Conservation (phyloP, 2,329 filamentous ascomycete genomes). For the Nemania sp. region DNA sequence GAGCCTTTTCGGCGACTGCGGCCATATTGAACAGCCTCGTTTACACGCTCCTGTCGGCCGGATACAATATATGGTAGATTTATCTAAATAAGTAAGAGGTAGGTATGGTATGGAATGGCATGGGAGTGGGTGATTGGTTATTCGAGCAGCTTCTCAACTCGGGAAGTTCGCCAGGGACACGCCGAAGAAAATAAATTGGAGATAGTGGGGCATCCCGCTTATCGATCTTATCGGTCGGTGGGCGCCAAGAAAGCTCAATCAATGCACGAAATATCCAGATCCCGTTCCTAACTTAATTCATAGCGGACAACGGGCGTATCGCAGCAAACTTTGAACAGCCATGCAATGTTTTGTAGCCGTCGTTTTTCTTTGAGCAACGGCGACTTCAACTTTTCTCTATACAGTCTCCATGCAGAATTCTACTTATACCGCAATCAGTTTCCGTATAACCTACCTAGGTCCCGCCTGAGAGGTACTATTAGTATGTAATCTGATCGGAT, state of each 20-base stretch:
- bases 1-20: constrained; percentile 89
- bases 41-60: not conserved
- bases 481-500: constrained; percentile 9
- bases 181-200: constrained; percentile 38
- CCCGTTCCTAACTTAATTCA: too few species aligned
- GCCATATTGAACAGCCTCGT: constrained; percentile 69
- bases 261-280: not conserved
- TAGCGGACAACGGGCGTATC: too few species aligned
- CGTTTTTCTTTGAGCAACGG: too few species aligned
- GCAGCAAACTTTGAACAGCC: too few species aligned
- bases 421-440: too few species aligned
- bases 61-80: not conserved
- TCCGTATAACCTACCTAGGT: too few species aligned
- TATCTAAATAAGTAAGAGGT: too few species aligned
- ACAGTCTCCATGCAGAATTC: not conserved
- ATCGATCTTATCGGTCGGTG: constrained; percentile 35
- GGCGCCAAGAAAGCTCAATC: not conserved
- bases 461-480: too few species aligned
- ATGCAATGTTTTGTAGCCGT: too few species aligned
- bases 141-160: not conserved
- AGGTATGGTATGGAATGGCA: too few species aligned
- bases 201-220: constrained; percentile 29
- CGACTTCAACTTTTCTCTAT: too few species aligned
- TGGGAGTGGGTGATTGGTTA: not conserved
- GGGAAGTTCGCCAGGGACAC: not conserved